These are phyloP conservation scores for Alternaria rosae DNA, from an alignment of 2,329 filamentous ascomycete genomes.

Conservation along the genomic window DNA sequence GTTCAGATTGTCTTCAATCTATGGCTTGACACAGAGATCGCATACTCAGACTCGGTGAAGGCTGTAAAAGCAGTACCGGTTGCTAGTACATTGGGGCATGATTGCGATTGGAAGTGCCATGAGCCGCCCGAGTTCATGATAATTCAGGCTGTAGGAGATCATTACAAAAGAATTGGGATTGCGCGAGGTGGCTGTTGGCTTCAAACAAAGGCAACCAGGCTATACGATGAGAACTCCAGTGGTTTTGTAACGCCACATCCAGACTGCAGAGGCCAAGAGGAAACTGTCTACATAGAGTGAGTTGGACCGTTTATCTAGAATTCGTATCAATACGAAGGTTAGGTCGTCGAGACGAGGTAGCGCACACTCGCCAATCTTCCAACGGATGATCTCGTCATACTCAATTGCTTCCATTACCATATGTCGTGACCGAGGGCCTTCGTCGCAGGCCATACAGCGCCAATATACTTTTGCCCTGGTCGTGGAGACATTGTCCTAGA, in stretches of 20 bases:
- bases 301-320: accelerated
- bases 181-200: not conserved
- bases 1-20: accelerated
- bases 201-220: not conserved
- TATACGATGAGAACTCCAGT: not conserved
- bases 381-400: not conserved
- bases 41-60: accelerated
- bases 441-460: not conserved
- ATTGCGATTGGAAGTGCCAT: too few species aligned
- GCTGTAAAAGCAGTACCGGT: not conserved
- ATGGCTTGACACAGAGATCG: not conserved
- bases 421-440: not conserved
- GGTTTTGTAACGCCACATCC: not conserved
- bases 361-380: not conserved
- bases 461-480: not conserved
- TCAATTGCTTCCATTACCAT: not conserved
- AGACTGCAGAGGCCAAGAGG: not conserved
- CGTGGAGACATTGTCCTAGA: too few species aligned
- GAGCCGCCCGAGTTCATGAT: too few species aligned
- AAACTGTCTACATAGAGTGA: not conserved
- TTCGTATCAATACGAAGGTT: not conserved
- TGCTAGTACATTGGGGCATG: not conserved
- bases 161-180: not conserved
- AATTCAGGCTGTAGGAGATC: not conserved
- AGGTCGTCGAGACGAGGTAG: not conserved